Conservation (phyloP, 2,329 filamentous ascomycete genomes). For the Phialocephala subalpina region DNA sequence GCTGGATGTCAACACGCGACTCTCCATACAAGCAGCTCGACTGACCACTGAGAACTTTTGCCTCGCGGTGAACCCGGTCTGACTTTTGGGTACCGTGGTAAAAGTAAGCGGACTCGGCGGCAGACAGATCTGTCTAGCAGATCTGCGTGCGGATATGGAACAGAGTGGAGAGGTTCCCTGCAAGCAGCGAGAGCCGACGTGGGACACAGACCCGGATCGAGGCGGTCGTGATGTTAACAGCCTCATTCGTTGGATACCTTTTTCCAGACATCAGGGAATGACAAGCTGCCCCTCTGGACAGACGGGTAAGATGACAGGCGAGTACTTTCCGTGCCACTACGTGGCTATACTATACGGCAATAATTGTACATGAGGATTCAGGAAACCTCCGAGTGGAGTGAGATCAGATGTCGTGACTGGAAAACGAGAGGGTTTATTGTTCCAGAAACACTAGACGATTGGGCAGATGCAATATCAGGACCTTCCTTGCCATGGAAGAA, state of each 20-base stretch:
- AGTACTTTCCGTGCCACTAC: slow-evolving; percentile 4
- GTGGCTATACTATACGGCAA: not conserved
- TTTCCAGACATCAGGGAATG: slow-evolving; percentile 15
- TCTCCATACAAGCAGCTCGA: not conserved
- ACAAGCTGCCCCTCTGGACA: slow-evolving; percentile 18
- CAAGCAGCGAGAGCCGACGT: slow-evolving; percentile 19
- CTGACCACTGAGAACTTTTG: slow-evolving; percentile 12
- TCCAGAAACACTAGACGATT: not conserved
- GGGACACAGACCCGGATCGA: slow-evolving; percentile 22
- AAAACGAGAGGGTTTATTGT: not conserved
- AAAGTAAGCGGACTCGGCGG: slow-evolving; percentile 19
- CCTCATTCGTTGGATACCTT: slow-evolving; percentile 21
- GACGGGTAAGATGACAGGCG: slow-evolving; percentile 12
- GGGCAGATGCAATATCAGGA: not conserved
- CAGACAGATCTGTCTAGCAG: slow-evolving; percentile 27
- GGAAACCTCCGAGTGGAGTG: slow-evolving; percentile 16
- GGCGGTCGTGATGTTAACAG: slow-evolving; percentile 9
- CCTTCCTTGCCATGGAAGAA: slow-evolving; percentile 2
- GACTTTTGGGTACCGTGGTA: not conserved
- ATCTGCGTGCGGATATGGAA: slow-evolving; percentile 27
- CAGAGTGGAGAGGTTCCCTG: slow-evolving; percentile 8
- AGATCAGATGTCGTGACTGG: slow-evolving; percentile 17
- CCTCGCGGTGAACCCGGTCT: slow-evolving; percentile 3
- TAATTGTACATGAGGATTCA: not conserved
- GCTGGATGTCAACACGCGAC: slow-evolving; percentile 19